A percentile compares a stretch with the other conserved stretches of the same genome.
Evolutionary conservation across 805 yeast genomes (phyloP).

Genomic region (Ogataea haglerorum): DNA sequence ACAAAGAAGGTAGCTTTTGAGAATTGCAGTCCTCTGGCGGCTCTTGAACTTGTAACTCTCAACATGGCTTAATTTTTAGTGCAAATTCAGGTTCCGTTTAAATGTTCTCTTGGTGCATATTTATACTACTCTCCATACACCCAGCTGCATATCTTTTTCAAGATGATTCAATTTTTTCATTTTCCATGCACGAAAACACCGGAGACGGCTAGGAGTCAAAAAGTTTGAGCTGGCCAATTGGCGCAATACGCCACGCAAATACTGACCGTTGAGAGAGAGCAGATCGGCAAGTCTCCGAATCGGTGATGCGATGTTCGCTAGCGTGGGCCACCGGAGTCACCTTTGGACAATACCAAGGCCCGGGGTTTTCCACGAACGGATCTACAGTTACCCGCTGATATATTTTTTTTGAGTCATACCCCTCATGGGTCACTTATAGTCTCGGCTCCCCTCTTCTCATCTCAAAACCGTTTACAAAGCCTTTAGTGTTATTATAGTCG

Average conservation of each 20-base stretch:
- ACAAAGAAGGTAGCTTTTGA: slow-evolving; percentile 6
- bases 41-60: slow-evolving; percentile 16
- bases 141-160: slow-evolving; percentile 9
- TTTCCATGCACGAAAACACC: slow-evolving; percentile 8
- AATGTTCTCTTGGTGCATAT: slow-evolving; percentile 1
- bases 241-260: background rate
- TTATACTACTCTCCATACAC: slow-evolving; percentile 10
- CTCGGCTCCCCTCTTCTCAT: slow-evolving; percentile 9
- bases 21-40: slow-evolving; percentile 5
- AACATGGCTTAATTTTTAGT: slow-evolving; percentile 14
- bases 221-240: background rate
- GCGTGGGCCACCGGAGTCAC: slow-evolving; percentile 1
- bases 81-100: background rate
- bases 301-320: background rate
- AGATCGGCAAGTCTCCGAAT: background rate
- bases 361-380: slow-evolving; percentile 6
- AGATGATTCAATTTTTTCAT: slow-evolving; percentile 12
- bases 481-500: no score
- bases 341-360: background rate
- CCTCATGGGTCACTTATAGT: background rate
- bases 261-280: background rate
- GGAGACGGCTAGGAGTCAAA: slow-evolving; percentile 3
- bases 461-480: background rate
- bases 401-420: slow-evolving; percentile 2
- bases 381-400: slow-evolving; percentile 1